A percentile compares a stretch with the other conserved stretches of the same genome.
phyloP scores from a whole-genome alignment of 23 red algal genomes.

The Porphyridium purpureum region DNA sequence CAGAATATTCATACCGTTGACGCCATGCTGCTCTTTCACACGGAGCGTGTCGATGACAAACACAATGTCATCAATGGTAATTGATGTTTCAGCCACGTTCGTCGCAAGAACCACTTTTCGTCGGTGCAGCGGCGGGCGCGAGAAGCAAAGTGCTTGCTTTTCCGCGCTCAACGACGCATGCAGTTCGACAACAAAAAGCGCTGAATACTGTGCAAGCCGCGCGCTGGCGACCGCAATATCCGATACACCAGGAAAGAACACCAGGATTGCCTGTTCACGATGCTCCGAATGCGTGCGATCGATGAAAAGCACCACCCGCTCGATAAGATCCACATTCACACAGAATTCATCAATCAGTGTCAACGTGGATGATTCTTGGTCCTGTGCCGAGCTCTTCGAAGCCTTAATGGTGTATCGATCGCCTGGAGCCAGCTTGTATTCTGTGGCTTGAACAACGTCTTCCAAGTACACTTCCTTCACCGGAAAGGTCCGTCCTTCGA shows the following conservation, averaged over 20 bases:
- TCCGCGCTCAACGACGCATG: slow-evolving; percentile 59
- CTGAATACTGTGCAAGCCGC: slow-evolving; percentile 6
- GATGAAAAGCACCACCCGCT: slow-evolving; percentile 22
- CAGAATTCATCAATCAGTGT: slow-evolving; percentile 20
- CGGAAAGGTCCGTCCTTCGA: slow-evolving; percentile 79
- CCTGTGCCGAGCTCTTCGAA: background rate
- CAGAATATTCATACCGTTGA: slow-evolving; percentile 25
- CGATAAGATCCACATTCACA: slow-evolving; percentile 55
- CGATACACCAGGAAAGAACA: slow-evolving; percentile 80
- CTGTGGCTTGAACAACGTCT: slow-evolving; percentile 28
- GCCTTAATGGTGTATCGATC: slow-evolving; percentile 1
- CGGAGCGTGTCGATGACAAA: slow-evolving; percentile 76
- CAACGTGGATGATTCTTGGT: background rate
- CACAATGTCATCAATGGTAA: slow-evolving; percentile 88
- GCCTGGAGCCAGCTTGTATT: slow-evolving; percentile 30
- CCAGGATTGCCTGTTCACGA: slow-evolving; percentile 54
- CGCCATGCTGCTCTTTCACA: too few species aligned
- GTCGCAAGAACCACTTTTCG: slow-evolving; percentile 92
- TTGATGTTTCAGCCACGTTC: slow-evolving; percentile 88
- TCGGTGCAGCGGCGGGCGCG: slow-evolving; percentile 17
- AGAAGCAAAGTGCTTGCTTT: slow-evolving; percentile 49
- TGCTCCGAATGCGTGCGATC: slow-evolving; percentile 10
- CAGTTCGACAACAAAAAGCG: slow-evolving; percentile 41
- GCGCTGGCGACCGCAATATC: slow-evolving; percentile 45
- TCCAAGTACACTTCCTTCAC: slow-evolving; percentile 61